Base-by-base conservation (phyloP, 2,329 filamentous ascomycete species). In the Emericellopsis atlantica region DNA sequence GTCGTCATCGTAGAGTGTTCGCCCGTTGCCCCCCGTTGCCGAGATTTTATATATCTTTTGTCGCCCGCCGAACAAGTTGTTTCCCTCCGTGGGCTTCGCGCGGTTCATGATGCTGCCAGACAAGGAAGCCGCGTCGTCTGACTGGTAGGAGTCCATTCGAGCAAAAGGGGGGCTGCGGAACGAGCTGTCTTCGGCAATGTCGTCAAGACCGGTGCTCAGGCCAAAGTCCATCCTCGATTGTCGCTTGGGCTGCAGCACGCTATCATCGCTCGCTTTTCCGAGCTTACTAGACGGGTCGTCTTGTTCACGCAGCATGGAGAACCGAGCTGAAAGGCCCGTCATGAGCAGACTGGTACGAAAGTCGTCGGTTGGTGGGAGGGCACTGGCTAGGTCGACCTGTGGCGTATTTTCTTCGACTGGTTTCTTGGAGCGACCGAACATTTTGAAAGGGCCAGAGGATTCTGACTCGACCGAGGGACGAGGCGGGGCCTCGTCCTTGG, bases 311-410 rank as follows among this genome's bases (percentile, higher is more conserved):
- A 96, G 67, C 90, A 96, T 96, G 50, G 90, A 96, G 59, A 98
- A 98, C 6, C 92, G 80, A 11, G 89, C 87, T 0, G 90, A 96
- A 5, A 98, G 72, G 34, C 89, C 90, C 1, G 87, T 89, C 90
- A 98, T 94, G 46, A 98, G 70, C 44, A 98, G 66, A 67, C 92
- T 96, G 4, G 92, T 98, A 43, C 92, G 79, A 60, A 98, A 96
- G 54, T 96, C 82, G 60, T 96, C 87, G 37, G 68, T 80, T 0
- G 88, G 72, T 2, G 92, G 92, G 3, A 98, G 67, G 1, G 79
- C 89, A 11, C 68, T 67, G 3, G 78, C 59, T 11, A 96, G 66
- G 52, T 96, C 82, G 37, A 95, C 61, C 44, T 66, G 69, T 55
- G 80, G 83, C 36, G 66, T 63, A 50, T 79, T 75, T 36, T 70